These are phyloP conservation scores for Neurospora sp. DNA, from an alignment of 2,329 filamentous ascomycete species.

Conservation along the genomic window DNA sequence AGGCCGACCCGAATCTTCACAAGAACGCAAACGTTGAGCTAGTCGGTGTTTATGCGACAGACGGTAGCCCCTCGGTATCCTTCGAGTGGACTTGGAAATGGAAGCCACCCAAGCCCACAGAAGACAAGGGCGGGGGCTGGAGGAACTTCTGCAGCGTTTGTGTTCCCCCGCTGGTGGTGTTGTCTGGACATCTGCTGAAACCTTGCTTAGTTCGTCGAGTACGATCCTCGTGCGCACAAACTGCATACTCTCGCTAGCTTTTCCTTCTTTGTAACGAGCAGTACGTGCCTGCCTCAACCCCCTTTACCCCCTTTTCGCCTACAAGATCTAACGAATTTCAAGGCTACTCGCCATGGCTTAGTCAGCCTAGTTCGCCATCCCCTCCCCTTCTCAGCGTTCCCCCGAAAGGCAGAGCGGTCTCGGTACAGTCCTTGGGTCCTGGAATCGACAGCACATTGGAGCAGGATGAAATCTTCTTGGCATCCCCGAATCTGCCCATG, in stretches of 20 bases:
- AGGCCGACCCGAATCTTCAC: constrained; percentile 93
- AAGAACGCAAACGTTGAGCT: constrained; percentile 94
- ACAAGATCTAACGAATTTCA: constrained; percentile 2
- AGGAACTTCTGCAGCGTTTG: constrained; percentile 84
- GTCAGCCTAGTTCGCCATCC: constrained; percentile 55
- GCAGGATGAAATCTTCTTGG: constrained; percentile 46
- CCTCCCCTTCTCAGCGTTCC: constrained; percentile 65
- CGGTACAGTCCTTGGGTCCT: constrained; percentile 76
- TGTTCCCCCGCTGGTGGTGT: constrained; percentile 7
- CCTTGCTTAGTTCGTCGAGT: constrained; percentile 71
- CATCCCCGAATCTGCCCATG: not conserved
- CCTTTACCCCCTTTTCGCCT: not conserved
- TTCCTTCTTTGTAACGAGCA: constrained; percentile 80
- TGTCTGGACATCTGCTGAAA: constrained; percentile 17
- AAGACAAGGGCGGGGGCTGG: constrained; percentile 87
- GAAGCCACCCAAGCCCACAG: constrained; percentile 72
- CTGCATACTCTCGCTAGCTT: constrained; percentile 84
- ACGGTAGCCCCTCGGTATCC: constrained; percentile 70
- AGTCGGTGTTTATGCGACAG: constrained; percentile 83
- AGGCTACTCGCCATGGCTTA: constrained; percentile 36
- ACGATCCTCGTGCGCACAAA: constrained; percentile 84
- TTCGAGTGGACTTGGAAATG: constrained; percentile 98
- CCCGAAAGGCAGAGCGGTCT: constrained; percentile 72
- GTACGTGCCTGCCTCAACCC: constrained; percentile 33
- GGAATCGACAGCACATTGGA: constrained; percentile 66